A percentile compares a stretch with the other conserved stretches of the same genome.
Conservation (phyloP, 2,329 filamentous ascomycete species). For the Periconia sp. region DNA sequence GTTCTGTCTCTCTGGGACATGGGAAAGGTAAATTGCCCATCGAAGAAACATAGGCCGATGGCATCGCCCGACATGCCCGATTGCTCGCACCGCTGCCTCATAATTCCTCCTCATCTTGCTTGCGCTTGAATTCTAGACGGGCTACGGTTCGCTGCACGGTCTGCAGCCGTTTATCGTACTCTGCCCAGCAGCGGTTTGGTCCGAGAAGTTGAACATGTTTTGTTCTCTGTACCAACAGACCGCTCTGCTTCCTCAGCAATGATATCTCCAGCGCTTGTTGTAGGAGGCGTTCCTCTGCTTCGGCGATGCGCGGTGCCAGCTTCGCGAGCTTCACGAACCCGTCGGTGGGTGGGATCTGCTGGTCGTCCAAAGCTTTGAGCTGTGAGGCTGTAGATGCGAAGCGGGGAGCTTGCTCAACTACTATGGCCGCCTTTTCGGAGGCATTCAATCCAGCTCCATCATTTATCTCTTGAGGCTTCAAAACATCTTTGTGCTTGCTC, state of each 20-base stretch:
- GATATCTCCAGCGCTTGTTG: slow-evolving; percentile 64
- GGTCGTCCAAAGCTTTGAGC: slow-evolving; percentile 48
- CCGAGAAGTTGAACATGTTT: slow-evolving; percentile 72
- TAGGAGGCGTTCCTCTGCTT: slow-evolving; percentile 61
- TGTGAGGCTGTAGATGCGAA: slow-evolving; percentile 48
- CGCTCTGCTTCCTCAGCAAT: slow-evolving; percentile 65
- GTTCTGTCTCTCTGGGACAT: too few species aligned
- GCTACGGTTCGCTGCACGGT: slow-evolving; percentile 66
- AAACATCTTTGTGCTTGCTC: slow-evolving; percentile 45
- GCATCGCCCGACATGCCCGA: background rate
- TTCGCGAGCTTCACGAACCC: slow-evolving; percentile 57
- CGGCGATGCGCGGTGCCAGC: slow-evolving; percentile 64
- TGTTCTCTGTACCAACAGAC: slow-evolving; percentile 59
- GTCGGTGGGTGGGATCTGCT: slow-evolving; percentile 46
- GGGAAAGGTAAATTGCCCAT: too few species aligned
- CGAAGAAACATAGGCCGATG: background rate
- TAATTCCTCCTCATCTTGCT: slow-evolving; percentile 52
- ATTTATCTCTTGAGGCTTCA: slow-evolving; percentile 24
- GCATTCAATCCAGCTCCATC: slow-evolving; percentile 22
- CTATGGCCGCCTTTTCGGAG: slow-evolving; percentile 36
- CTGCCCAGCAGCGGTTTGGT: slow-evolving; percentile 68
- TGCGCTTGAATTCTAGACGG: slow-evolving; percentile 61
- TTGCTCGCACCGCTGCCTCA: background rate
- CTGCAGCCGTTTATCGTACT: slow-evolving; percentile 69
- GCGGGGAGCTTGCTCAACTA: slow-evolving; percentile 48